Evolutionary conservation across 1,284 basidiomycete species (phyloP), one percentile per base, ranked within the genome.

Genomic region (Trametes polyzona): DNA sequence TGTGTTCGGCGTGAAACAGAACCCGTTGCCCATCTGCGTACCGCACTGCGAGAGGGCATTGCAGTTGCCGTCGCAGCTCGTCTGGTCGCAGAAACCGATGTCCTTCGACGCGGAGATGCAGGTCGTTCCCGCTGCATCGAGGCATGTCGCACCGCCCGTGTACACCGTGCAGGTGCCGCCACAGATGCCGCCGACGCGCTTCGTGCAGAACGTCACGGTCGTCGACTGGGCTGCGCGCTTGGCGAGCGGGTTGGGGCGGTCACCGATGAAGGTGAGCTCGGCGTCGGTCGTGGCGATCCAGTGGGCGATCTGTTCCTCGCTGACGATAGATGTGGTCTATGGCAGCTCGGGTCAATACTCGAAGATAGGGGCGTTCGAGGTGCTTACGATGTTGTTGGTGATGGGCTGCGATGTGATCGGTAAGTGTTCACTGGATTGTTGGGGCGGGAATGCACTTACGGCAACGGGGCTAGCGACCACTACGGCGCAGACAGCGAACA

Each of bases 261-360:
- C 26, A 17, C 47, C 47, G 47, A 49, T 29, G 47, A 49, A 49
- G 47, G 47, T 49, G 36, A 49, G 47, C 47, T 49, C 47, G 47
- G 47, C 47, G 26, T 49, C 47, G 36, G 47, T 49, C 26, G 26
- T 49, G 37, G 47, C 47, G 47, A 49, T 16, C n/a, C 16, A 49
- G 47, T 49, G 47, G 1, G 47, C 47, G 11, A 49, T 29, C 37
- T 49, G 26, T 26, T 36, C 47, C 36, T 49, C 47, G 36, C 21
- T 26, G 36, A 49, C 23, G 47, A 49, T 10, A 27, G 26, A 30
- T 5, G 23, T 30, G 23, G 8, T 35, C 37, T 39, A 11, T 11
- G 23, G 6, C 5, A 2, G 16, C n/a, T 39, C n/a, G 21, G 37
- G n/a, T 16, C 7, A 35, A 11, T 39, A 16, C 1, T 6, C 37